Conservation (phyloP, 2,329 filamentous ascomycete genomes). For the Hortaea sp. region DNA sequence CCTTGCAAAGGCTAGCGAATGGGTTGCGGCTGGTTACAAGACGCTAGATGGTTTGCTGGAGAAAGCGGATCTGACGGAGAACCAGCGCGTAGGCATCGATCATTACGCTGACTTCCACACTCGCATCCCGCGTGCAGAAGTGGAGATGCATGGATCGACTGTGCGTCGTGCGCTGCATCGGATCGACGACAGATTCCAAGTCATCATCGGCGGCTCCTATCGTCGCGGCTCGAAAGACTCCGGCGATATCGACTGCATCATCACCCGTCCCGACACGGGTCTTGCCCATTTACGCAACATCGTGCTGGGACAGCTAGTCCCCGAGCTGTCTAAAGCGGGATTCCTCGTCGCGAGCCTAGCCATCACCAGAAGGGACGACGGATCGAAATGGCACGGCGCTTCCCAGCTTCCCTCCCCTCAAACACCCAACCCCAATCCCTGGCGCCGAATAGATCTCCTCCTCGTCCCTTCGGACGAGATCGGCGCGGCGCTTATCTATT, state of each 20-base stretch:
- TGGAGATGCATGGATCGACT: conserved; percentile 56
- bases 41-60: conserved; percentile 61
- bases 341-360: conserved; percentile 67
- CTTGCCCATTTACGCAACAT: conserved; percentile 51
- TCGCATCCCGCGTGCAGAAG: conserved; percentile 68
- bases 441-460: conserved; percentile 77
- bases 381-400: conserved; percentile 83
- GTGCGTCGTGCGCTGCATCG: conserved; percentile 50
- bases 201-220: conserved; percentile 76
- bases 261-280: conserved; percentile 57
- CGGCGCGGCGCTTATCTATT: conserved; percentile 84
- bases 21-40: conserved; percentile 64
- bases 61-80: conserved; percentile 53
- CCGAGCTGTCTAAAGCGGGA: conserved; percentile 44
- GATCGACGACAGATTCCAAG: conserved; percentile 55
- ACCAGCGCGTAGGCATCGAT: conserved; percentile 66
- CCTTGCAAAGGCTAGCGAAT: conserved; percentile 56
- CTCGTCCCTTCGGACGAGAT: conserved; percentile 70
- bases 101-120: conserved; percentile 70
- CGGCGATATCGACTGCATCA: conserved; percentile 75
- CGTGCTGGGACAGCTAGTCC: conserved; percentile 54
- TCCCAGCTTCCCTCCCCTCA: conserved; percentile 51
- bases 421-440: conserved; percentile 36
- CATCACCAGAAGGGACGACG: conserved; percentile 38
- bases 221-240: conserved; percentile 64